Conservation (phyloP, 805 yeast species). For the Saccharomycopsis fodiens region DNA sequence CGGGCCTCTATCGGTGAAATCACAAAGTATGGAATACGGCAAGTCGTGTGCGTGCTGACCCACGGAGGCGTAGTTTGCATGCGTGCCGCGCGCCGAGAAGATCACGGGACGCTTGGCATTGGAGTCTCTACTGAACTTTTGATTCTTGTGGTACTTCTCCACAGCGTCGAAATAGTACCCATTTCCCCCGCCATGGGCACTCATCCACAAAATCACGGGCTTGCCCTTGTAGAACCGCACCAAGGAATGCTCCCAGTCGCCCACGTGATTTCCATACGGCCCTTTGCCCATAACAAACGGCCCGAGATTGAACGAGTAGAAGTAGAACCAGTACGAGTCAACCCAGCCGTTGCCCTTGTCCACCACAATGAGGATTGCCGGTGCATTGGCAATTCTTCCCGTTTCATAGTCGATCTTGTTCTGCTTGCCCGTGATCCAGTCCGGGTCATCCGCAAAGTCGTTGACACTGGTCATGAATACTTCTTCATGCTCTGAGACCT, state of each 20-base stretch:
- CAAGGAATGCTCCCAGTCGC: conserved; percentile 96
- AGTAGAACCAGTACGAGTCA: conserved; percentile 94
- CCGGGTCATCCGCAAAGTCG: conserved; percentile 68
- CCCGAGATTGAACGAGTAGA: conserved; percentile 88
- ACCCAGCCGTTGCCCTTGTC: conserved; percentile 94
- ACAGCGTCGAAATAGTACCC: conserved; percentile 74
- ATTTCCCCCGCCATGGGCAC: conserved; percentile 97
- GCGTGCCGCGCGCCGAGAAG: conserved; percentile 92
- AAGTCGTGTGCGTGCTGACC: conserved; percentile 96
- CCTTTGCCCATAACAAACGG: conserved; percentile 98
- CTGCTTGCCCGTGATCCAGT: conserved; percentile 72
- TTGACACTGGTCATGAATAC: conserved; percentile 57
- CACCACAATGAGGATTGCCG: conserved; percentile 73
- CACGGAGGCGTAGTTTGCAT: conserved; percentile 92
- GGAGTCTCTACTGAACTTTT: conserved; percentile 12
- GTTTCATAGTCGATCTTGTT: conserved; percentile 63
- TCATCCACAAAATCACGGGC: conserved; percentile 89
- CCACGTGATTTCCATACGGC: conserved; percentile 94
- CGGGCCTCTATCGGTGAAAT: conserved; percentile 92
- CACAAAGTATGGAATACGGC: conserved; percentile 84
- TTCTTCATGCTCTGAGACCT: conserved; percentile 28
- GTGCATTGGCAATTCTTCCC: conserved; percentile 69
- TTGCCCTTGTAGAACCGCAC: conserved; percentile 75
- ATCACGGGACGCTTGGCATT: conserved; percentile 54
- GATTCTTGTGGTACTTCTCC: conserved; percentile 47